A percentile compares a stretch with the other conserved stretches of the same genome.
These are phyloP conservation scores for Flaveria floridana DNA, from an alignment of 140 eudicot genomes.

Conservation along the genomic window DNA sequence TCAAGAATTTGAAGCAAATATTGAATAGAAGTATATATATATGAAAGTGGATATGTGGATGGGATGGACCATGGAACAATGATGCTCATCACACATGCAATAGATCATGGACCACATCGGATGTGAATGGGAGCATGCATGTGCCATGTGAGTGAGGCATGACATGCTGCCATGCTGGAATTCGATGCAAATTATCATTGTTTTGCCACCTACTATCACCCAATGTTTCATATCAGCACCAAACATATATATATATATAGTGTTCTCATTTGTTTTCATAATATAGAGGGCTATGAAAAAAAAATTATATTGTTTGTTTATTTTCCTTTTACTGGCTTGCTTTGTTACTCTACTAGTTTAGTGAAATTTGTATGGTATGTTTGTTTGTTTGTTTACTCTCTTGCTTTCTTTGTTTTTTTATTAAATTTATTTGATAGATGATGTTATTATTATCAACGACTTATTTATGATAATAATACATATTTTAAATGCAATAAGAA, in stretches of 20 bases:
- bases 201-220: neutral
- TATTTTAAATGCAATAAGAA: neutral
- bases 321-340: neutral
- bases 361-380: too few relatives aligned
- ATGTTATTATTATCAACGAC: neutral
- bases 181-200: neutral
- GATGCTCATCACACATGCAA: constrained; percentile 30
- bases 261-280: neutral
- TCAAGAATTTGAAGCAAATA: neutral
- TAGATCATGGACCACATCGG: constrained; percentile 35
- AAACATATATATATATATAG: neutral
- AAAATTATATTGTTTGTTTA: too few relatives aligned
- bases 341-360: too few relatives aligned
- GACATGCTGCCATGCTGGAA: constrained; percentile 35
- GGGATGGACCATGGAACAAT: constrained; percentile 21
- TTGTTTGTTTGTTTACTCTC: too few relatives aligned
- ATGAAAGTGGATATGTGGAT: constrained; percentile 28
- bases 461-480: too few relatives aligned
- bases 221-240: neutral
- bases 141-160: constrained; percentile 36
- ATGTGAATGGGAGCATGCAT: constrained; percentile 29
- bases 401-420: too few relatives aligned
- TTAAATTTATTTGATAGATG: too few relatives aligned
- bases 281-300: neutral
- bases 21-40: neutral